A percentile compares a stretch with the other conserved stretches of the same genome.
phyloP scores from a whole-genome alignment of 352 stramenopile genomes.

The Globisporangium barbulae region DNA sequence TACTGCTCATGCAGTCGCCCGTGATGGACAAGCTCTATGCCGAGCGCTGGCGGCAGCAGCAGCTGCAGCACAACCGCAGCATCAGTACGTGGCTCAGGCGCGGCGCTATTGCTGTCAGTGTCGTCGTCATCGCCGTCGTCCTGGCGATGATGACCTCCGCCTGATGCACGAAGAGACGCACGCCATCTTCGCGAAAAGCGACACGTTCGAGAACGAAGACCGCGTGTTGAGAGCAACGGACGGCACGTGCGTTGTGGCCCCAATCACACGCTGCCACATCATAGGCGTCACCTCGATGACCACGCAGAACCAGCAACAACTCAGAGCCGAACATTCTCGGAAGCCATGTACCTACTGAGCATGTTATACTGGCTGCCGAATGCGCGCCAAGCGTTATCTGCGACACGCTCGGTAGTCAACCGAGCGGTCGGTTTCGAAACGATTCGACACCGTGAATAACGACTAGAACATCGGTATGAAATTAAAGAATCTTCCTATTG shows the following conservation, averaged over 20 bases:
- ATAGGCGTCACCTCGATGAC: background rate
- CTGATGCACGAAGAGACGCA: too few relatives aligned
- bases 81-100: background rate
- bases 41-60: background rate
- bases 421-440: too few relatives aligned
- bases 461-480: too few relatives aligned
- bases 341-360: background rate
- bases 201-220: background rate
- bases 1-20: slow-evolving; percentile 23
- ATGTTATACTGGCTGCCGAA: slow-evolving; percentile 1
- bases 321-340: slow-evolving; percentile 5
- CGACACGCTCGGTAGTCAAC: background rate
- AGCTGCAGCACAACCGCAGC: background rate
- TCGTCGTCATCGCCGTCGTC: too few relatives aligned
- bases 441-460: too few relatives aligned
- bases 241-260: background rate
- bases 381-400: background rate
- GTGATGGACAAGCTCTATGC: slow-evolving; percentile 3
- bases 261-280: slow-evolving; percentile 2
- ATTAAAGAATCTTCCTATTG: too few relatives aligned
- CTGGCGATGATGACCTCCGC: background rate
- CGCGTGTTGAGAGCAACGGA: background rate
- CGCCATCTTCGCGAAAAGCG: background rate
- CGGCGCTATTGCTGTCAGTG: background rate
- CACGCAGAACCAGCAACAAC: background rate